phyloP scores from a whole-genome alignment of 2,329 filamentous ascomycete species.

The Cryphonectria parasitica region DNA sequence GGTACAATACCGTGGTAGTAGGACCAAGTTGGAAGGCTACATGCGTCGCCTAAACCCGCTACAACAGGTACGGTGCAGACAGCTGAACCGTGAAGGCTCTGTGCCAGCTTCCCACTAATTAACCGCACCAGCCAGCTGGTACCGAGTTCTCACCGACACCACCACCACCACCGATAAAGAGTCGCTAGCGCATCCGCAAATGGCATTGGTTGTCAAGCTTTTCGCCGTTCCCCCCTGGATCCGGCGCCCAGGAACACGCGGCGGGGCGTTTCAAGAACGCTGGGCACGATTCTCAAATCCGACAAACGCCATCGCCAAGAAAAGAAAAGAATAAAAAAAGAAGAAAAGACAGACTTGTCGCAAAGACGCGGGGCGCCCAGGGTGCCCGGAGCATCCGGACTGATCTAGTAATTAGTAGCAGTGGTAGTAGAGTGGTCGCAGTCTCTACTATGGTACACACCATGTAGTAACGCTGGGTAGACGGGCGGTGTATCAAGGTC shows the following conservation, averaged over 20 bases:
- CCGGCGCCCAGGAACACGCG: not conserved
- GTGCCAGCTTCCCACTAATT: not conserved
- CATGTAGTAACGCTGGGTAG: not conserved
- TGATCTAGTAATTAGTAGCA: not conserved
- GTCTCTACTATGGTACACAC: no score
- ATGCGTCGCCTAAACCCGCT: not conserved
- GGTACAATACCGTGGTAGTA: not conserved
- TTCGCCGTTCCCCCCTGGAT: not conserved
- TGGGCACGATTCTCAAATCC: not conserved
- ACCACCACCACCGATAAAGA: not conserved
- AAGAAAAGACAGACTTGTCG: not conserved
- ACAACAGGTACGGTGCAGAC: not conserved
- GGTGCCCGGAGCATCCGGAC: not conserved
- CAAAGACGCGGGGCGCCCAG: not conserved
- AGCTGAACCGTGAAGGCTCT: not conserved
- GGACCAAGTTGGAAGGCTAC: not conserved
- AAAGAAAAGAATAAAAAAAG: not conserved
- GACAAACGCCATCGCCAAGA: not conserved
- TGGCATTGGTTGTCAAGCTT: not conserved
- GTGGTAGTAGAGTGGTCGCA: not conserved
- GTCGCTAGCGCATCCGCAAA: conserved; percentile 1
- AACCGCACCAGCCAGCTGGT: conserved; percentile 2
- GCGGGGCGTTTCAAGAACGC: not conserved
- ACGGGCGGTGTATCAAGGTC: not conserved
- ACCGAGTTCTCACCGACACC: conserved; percentile 2